Evolutionary conservation across 164 flowering plant genomes (phyloP), one percentile per base, ranked within the genome.

Genomic region (Euptelea pleiosperma): DNA sequence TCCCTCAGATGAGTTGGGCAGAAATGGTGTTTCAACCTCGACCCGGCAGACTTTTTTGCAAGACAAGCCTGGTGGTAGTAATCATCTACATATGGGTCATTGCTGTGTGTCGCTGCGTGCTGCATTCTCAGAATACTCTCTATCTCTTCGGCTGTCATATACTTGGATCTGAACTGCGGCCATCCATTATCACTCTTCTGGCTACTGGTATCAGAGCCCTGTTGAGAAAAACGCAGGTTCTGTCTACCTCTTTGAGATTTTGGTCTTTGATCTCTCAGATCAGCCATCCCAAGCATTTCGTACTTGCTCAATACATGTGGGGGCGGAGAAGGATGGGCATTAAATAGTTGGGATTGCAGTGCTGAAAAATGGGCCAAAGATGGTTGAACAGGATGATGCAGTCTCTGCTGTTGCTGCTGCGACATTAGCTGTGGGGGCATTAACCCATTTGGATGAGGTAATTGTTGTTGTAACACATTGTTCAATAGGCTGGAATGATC

Each of bases 41-140:
- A 72, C 8, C 84, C 90, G 60, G 87, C 28, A 54, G 90, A 63
- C 41, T 80, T 89, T 69, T 83, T 87, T 7, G 87, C 77, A 37
- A 92, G 83, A 59, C 90, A 65, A 36, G 98, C 98, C 75, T 82
- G 98, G 56, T 87, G 89, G 65, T 89, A 92, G 75, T 89, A 92
- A 69, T 92, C 96, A 65, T 92, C 89, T 16, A 84, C 62, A 47
- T 92, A 92, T 1, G 96, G 96, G 31, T 89, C 98, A 70, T 75
- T 87, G 73, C 88, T 82, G 47, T 87, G 96, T 4, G 93, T 80
- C 10, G 96, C 86, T 41, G 96, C 84, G 69, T 75, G 92, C 71
- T 89, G 98, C 87, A 87, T 80, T 57, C 76, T 81, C 24, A 89
- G 80, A 58, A 92, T 86, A 67, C 78, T 78, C 64, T 92, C 98